A percentile compares a stretch with the other conserved stretches of the same genome.
These are phyloP conservation scores for Diaporthe sp. DNA, from an alignment of 2,329 filamentous ascomycete genomes.

Conservation along the genomic window DNA sequence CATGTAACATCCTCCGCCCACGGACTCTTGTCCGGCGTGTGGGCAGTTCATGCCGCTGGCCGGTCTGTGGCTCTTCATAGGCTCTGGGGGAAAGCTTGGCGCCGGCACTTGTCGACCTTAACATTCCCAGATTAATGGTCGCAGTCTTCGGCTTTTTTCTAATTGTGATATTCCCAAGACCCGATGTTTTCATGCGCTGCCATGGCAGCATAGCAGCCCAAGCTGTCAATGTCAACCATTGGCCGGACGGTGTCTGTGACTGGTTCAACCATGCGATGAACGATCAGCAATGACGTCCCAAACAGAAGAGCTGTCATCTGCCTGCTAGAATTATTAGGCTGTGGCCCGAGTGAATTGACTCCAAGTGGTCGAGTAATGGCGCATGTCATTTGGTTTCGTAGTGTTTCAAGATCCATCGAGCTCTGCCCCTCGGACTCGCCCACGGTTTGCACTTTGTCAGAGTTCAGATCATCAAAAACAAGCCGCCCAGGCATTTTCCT, in stretches of 20 bases:
- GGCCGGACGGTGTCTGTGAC: neutral
- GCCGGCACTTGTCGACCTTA: conserved; percentile 11
- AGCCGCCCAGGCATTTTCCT: neutral
- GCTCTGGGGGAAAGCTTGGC: conserved; percentile 18
- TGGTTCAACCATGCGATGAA: conserved; percentile 4
- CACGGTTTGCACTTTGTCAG: neutral
- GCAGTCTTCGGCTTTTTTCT: neutral
- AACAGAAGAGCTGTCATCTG: neutral
- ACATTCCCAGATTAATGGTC: neutral
- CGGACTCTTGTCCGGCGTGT: neutral
- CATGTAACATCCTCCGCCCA: neutral
- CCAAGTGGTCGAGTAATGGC: conserved; percentile 12
- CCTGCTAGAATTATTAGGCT: neutral
- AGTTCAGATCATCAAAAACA: conserved; percentile 20
- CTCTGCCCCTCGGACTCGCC: neutral
- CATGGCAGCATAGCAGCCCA: neutral
- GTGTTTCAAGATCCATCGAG: conserved; percentile 24
- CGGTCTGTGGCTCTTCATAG: neutral
- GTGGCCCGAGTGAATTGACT: conserved; percentile 2
- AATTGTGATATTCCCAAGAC: conserved; percentile 31
- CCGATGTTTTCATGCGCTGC: conserved; percentile 16
- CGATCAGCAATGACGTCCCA: conserved; percentile 24
- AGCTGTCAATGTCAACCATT: conserved; percentile 20
- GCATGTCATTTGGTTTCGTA: conserved; percentile 8
- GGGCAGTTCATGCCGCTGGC: conserved; percentile 8